A percentile compares a stretch with the other conserved stretches of the same genome.
These are phyloP conservation scores for Tylopilus sp. DNA, from an alignment of 768 basidiomycete species.

Conservation along the genomic window DNA sequence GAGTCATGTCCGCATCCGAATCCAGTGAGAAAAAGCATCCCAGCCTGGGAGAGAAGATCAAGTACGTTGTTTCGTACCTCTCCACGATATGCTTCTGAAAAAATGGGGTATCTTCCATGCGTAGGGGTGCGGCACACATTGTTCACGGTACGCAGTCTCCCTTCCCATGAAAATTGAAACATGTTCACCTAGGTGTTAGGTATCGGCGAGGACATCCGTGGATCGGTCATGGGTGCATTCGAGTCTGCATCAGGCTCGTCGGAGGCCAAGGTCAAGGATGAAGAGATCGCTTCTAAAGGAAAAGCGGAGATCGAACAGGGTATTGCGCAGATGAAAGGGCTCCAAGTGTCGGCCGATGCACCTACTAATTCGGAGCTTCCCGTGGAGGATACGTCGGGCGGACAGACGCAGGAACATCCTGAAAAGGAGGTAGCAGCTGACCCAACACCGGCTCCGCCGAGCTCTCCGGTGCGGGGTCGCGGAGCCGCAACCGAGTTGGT, in stretches of 20 bases:
- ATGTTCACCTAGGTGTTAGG: constrained; percentile 29
- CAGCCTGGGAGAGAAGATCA: constrained; percentile 15
- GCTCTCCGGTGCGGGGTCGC: too few relatives aligned
- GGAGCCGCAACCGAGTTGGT: too few relatives aligned
- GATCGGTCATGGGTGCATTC: constrained; percentile 38
- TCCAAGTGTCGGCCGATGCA: not conserved
- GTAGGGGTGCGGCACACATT: constrained; percentile 36
- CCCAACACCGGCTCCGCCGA: not conserved
- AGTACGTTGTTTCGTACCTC: not conserved
- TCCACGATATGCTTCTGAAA: not conserved
- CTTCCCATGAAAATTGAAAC: not conserved
- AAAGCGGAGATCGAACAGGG: constrained; percentile 40
- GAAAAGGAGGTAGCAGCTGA: not conserved
- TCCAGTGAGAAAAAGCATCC: not conserved
- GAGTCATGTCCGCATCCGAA: constrained; percentile 3
- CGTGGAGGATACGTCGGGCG: not conserved
- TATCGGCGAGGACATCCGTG: constrained; percentile 43
- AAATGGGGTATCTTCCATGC: not conserved
- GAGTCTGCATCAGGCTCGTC: constrained; percentile 31
- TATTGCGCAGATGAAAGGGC: constrained; percentile 29
- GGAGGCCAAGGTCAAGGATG: constrained; percentile 29
- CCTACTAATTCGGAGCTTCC: not conserved
- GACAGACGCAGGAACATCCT: not conserved
- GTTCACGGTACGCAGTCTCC: constrained; percentile 31
- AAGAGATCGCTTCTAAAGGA: constrained; percentile 37